Conservation (phyloP, 148 eudicot species). For the Nepenthes gracilis region DNA sequence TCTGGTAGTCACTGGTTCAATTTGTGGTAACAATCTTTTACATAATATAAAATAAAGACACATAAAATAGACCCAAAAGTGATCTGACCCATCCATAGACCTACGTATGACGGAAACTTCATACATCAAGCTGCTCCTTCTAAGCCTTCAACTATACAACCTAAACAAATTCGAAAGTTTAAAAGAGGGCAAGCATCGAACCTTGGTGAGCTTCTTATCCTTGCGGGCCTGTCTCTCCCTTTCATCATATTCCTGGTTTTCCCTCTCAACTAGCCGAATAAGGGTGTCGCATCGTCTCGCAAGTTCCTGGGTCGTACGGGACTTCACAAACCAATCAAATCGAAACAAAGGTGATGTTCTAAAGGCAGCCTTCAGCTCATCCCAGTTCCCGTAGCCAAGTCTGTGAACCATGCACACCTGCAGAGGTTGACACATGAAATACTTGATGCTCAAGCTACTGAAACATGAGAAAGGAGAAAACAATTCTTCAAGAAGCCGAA, state of each 20-base stretch:
- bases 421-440: neutral
- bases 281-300: slow-evolving; percentile 98
- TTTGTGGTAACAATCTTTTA: too few relatives aligned
- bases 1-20: too few relatives aligned
- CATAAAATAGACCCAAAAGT: too few relatives aligned
- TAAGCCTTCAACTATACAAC: neutral
- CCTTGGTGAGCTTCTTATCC: slow-evolving; percentile 97
- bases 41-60: too few relatives aligned
- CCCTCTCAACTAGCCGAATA: slow-evolving; percentile 80
- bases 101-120: too few relatives aligned
- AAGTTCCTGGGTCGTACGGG: slow-evolving; percentile 96
- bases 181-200: slow-evolving; percentile 4
- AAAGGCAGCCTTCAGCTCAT: slow-evolving; percentile 95
- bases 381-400: slow-evolving; percentile 98
- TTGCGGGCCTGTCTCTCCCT: slow-evolving; percentile 97
- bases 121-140: too few relatives aligned
- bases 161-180: neutral
- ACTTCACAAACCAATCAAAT: slow-evolving; percentile 97
- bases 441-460: neutral
- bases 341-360: slow-evolving; percentile 85
- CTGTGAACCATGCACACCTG: slow-evolving; percentile 98
- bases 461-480: neutral
- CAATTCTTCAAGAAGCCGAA: neutral
- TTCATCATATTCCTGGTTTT: slow-evolving; percentile 92
- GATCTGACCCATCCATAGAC: too few relatives aligned